Base-by-base conservation (phyloP, 2,329 filamentous ascomycete genomes). In the Trichoderma citrinoviride region DNA sequence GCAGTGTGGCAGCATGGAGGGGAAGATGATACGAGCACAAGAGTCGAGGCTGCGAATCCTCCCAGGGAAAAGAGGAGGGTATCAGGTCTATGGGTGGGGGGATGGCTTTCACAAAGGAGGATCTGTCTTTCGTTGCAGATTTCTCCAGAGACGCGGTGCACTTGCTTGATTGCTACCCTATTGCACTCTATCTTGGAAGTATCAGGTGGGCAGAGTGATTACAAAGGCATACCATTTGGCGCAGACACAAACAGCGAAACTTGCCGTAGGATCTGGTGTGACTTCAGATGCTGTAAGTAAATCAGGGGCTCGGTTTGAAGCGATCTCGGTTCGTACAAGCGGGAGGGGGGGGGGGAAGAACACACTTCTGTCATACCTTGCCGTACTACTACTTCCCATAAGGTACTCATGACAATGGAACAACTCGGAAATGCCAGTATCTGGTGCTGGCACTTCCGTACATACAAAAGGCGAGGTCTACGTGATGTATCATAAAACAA, bases 291-390 rank as follows among this genome's bases (percentile, higher is more conserved):
- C n/a, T 37, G 47, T 25, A 37, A 54, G 47, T 25, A 37, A 54
- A 53, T 61, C 58, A 61, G 49, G 58, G 58, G 58, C 23, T 54
- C 49, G 49, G 46, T 23, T 23, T 53, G 58, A 61, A 27, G 8
- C 58, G 37, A 61, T 61, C 40, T 61, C 49, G 58, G 58, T 44
- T 53, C 40, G 49, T 53, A 25, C 49, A 50, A 46, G 58, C 47
- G 37, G 19, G 25, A 15, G 25, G n/a, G 27, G 17, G 27, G 19
- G 25, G 8, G 25, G n/a, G 27, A 12, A 19, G 21, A 15, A 54
- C 25, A 7, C 27, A n/a, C n/a, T n/a, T 19, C 37, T 29, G 46
- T 50, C n/a, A 19, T 14, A 50, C 23, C 14, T 19, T 40, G n/a
- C n/a, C n/a, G n/a, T n/a, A n/a, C n/a, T n/a, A n/a, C n/a, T n/a